Evolutionary conservation across 768 basidiomycete species (phyloP).

Genomic region (Hygrocybe punicea): DNA sequence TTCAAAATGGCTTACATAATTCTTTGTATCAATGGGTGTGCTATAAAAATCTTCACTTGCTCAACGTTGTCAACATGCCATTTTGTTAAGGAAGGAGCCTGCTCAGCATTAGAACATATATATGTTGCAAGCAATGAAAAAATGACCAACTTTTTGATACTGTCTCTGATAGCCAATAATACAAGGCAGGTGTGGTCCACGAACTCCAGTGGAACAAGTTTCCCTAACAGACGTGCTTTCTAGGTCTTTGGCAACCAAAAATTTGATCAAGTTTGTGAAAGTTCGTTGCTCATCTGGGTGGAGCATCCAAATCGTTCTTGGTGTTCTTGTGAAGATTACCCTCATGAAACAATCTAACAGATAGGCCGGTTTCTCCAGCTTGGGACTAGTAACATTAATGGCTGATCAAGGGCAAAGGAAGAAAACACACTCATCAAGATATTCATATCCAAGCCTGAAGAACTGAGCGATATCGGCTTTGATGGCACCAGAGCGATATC

Average conservation of each 20-base stretch:
- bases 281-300: background rate
- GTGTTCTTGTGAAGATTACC: background rate
- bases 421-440: no score
- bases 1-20: background rate
- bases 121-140: background rate
- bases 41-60: background rate
- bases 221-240: background rate
- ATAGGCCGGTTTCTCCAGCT: no score
- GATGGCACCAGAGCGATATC: no score
- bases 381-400: background rate
- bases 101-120: background rate
- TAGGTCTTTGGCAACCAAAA: background rate
- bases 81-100: background rate
- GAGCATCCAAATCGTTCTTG: background rate
- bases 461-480: no score
- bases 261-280: background rate
- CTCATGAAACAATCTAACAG: no score
- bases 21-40: background rate
- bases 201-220: background rate
- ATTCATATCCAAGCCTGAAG: no score
- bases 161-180: background rate
- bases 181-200: background rate
- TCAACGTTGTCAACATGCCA: background rate
- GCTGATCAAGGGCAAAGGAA: background rate
- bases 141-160: background rate